Conservation (phyloP, 2,329 filamentous ascomycete species). For the Tolypocladium endophyticum region DNA sequence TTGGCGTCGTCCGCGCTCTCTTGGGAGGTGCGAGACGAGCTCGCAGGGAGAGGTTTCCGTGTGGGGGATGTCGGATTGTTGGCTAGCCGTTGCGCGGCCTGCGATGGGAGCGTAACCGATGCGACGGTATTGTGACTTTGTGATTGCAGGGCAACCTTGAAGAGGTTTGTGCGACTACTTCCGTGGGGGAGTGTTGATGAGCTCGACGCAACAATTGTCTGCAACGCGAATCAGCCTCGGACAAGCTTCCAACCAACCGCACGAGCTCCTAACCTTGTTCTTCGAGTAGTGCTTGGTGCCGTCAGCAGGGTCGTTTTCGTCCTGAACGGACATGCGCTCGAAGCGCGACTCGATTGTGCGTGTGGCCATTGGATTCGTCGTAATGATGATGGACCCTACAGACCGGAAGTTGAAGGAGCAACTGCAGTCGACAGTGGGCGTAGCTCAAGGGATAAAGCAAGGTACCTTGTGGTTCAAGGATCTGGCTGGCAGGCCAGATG, state of each 20-base stretch:
- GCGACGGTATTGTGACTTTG: constrained; percentile 58
- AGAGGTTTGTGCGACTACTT: constrained; percentile 64
- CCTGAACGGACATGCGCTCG: constrained; percentile 79
- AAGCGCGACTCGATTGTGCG: constrained; percentile 77
- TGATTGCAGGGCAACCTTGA: constrained; percentile 76
- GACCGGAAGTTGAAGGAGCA: not conserved
- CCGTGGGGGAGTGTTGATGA: constrained; percentile 36
- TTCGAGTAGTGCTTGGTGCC: constrained; percentile 52
- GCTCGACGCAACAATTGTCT: constrained; percentile 18
- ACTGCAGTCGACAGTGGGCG: not conserved
- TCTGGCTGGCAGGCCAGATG: not conserved
- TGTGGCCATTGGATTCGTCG: constrained; percentile 48
- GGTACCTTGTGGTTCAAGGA: not conserved
- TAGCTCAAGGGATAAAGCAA: not conserved
- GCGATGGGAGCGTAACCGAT: constrained; percentile 57
- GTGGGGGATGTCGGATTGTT: constrained; percentile 38
- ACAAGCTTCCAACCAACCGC: constrained; percentile 9
- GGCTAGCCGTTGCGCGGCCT: constrained; percentile 47
- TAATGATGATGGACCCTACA: not conserved
- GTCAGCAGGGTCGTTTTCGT: constrained; percentile 65
- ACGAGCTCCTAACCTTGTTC: constrained; percentile 55
- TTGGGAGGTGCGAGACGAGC: constrained; percentile 28
- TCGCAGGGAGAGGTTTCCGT: constrained; percentile 36
- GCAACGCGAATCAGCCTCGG: constrained; percentile 21
- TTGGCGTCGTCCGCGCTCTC: constrained; percentile 42